Conservation (phyloP, 495 filamentous ascomycete species). For the Xylaria palmicola region DNA sequence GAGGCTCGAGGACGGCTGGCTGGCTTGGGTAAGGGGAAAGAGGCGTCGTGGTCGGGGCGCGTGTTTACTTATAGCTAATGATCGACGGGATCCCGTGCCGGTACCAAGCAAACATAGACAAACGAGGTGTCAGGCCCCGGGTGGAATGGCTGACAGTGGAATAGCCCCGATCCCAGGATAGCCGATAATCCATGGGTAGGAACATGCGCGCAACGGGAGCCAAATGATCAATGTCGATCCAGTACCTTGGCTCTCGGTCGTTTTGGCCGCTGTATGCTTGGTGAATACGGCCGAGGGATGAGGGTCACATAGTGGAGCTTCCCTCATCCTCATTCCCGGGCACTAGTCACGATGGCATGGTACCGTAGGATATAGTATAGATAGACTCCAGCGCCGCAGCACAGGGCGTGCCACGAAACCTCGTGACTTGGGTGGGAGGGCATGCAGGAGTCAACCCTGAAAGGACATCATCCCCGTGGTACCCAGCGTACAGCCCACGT, state of each 20-base stretch:
- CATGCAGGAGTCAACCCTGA: constrained; percentile 4
- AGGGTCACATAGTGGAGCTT: background rate
- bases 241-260: constrained; percentile 12
- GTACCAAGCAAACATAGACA: constrained; percentile 21
- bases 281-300: constrained; percentile 11
- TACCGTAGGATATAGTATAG: background rate
- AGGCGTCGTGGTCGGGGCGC: constrained; percentile 16
- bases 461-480: background rate
- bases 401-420: background rate
- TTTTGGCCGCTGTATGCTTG: constrained; percentile 2
- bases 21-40: constrained; percentile 14
- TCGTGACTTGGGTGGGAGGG: background rate
- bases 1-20: constrained; percentile 19
- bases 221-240: constrained; percentile 12
- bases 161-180: constrained; percentile 8
- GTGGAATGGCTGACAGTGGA: constrained; percentile 5
- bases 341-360: background rate
- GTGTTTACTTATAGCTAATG: constrained; percentile 26
- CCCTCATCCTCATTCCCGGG: background rate
- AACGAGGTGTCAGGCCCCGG: constrained; percentile 8
- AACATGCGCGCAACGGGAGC: constrained; percentile 7
- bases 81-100: constrained; percentile 16
- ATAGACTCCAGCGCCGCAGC: background rate
- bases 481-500: background rate
- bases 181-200: constrained; percentile 3